Percentiles rank a stretch among this genome's conserved stretches.
phyloP scores from a whole-genome alignment of 371 early-diverging fungal genomes.

The Lichtheimia ornata region DNA sequence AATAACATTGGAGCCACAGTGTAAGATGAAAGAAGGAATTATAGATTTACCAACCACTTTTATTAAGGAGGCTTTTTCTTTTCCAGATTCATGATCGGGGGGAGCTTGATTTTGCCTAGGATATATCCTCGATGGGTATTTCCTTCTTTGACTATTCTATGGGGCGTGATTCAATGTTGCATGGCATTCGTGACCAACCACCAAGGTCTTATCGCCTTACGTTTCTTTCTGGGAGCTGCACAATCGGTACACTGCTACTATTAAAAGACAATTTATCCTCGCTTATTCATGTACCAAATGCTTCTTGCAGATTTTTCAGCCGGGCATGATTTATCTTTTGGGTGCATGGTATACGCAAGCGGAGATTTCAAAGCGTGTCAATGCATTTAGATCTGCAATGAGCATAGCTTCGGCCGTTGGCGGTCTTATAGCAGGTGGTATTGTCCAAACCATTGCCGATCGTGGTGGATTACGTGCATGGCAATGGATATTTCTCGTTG shows the following conservation, averaged over 20 bases:
- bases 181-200: conserved; percentile 54
- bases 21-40: not conserved
- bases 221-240: conserved; percentile 65
- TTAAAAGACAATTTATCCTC: too few relatives aligned
- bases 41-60: too few relatives aligned
- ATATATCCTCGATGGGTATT: conserved; percentile 59
- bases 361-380: conserved; percentile 72
- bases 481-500: conserved; percentile 64
- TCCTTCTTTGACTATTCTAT: conserved; percentile 56
- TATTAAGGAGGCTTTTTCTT: not conserved
- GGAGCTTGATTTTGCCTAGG: conserved; percentile 51
- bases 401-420: conserved; percentile 34
- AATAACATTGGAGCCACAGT: conserved; percentile 62
- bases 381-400: conserved; percentile 62
- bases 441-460: conserved; percentile 36
- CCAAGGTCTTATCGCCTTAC: conserved; percentile 52
- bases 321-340: conserved; percentile 72
- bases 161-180: conserved; percentile 66
- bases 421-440: conserved; percentile 41
- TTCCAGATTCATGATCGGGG: conserved; percentile 31
- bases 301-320: conserved; percentile 58
- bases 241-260: conserved; percentile 24
- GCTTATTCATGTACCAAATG: not conserved
- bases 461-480: conserved; percentile 52
- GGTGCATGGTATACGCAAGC: conserved; percentile 76